Conservation (phyloP, 1,284 basidiomycete species). For the Trichosporon coremiiforme region DNA sequence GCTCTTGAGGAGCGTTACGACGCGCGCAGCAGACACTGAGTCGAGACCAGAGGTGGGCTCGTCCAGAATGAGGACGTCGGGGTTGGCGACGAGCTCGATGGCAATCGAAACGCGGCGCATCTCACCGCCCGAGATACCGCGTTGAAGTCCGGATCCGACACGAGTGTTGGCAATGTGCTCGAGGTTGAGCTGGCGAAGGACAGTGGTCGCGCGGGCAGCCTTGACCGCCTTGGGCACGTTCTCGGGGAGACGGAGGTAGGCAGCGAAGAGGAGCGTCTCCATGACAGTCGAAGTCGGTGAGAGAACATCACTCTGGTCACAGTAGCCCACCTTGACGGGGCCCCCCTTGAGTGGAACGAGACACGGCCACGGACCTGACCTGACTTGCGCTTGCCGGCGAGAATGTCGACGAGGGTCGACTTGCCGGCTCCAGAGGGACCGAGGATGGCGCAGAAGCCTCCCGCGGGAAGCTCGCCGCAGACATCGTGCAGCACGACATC, state of each 20-base stretch:
- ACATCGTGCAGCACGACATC: conserved; percentile 72
- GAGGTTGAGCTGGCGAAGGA: conserved; percentile 77
- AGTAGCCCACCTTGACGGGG: conserved; percentile 67
- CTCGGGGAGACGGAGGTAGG: conserved; percentile 78
- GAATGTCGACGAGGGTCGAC: conserved; percentile 79
- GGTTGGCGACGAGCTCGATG: conserved; percentile 66
- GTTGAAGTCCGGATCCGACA: conserved; percentile 68
- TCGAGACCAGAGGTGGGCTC: conserved; percentile 74
- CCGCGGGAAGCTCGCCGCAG: conserved; percentile 70
- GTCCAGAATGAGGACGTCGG: conserved; percentile 66
- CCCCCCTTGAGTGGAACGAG: conserved; percentile 53
- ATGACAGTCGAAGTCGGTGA: conserved; percentile 76
- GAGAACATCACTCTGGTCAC: conserved; percentile 78
- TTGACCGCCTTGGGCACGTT: conserved; percentile 69
- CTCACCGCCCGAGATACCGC: conserved; percentile 71
- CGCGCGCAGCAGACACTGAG: conserved; percentile 78
- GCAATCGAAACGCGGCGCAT: conserved; percentile 72
- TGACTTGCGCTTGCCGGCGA: conserved; percentile 73
- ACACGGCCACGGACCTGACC: conserved; percentile 62
- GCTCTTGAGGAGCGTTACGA: conserved; percentile 71
- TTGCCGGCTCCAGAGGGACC: conserved; percentile 86
- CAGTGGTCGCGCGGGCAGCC: conserved; percentile 64
- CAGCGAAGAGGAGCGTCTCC: conserved; percentile 81
- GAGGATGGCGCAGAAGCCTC: conserved; percentile 81
- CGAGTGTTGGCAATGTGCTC: conserved; percentile 68